Percentiles rank a stretch among this genome's conserved stretches.
Conservation (phyloP, 169 alveolate species). For the Hepatocystis sp. region DNA sequence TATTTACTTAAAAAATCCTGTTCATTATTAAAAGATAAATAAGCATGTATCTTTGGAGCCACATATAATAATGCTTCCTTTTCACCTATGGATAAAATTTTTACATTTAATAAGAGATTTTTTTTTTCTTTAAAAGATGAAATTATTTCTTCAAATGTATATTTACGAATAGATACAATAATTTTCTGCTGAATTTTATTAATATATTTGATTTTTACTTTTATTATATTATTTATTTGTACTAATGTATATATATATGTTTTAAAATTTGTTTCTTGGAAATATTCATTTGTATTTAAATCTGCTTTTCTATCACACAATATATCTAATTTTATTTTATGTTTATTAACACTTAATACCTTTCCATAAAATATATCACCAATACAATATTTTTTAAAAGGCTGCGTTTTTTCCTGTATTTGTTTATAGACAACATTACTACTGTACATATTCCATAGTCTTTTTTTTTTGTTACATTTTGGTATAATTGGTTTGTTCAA, state of each 20-base stretch:
- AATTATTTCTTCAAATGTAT: constrained; percentile 27
- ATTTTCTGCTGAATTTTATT: constrained; percentile 44
- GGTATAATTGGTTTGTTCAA: too few relatives aligned
- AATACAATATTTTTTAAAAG: constrained; percentile 49
- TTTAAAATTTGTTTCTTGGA: not conserved
- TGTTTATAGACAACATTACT: constrained; percentile 42
- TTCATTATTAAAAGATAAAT: constrained; percentile 7
- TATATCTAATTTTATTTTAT: constrained; percentile 47
- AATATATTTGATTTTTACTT: constrained; percentile 36
- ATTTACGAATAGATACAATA: constrained; percentile 27
- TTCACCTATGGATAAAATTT: constrained; percentile 6
- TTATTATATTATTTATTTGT: constrained; percentile 41
- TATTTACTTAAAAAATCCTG: constrained; percentile 5
- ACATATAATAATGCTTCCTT: constrained; percentile 21
- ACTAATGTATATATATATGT: constrained; percentile 32
- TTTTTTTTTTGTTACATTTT: not conserved
- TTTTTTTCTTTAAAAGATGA: constrained; percentile 41
- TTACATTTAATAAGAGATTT: constrained; percentile 10
- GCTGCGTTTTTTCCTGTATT: constrained; percentile 9
- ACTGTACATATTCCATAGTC: too few relatives aligned
- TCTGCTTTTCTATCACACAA: constrained; percentile 69
- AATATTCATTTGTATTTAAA: constrained; percentile 60
- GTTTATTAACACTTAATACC: constrained; percentile 28
- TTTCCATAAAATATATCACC: constrained; percentile 63
- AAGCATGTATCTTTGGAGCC: constrained; percentile 49